phyloP scores from a whole-genome alignment of 2,329 filamentous ascomycete genomes.

The Fusarium austroafricanum region DNA sequence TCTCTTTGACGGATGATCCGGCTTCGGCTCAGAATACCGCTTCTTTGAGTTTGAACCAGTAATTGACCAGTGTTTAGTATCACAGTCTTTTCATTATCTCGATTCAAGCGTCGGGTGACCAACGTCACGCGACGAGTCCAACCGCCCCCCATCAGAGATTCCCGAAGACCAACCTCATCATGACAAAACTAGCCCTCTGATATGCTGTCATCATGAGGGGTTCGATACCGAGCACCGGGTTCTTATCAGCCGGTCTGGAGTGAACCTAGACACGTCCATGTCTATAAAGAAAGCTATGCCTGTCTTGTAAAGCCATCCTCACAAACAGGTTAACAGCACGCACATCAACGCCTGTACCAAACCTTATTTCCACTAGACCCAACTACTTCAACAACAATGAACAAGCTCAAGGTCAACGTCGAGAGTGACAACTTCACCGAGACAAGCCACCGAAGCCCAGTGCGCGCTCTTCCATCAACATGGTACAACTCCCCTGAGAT shows the following conservation, averaged over 20 bases:
- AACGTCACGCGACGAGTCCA: neutral
- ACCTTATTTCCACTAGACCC: neutral
- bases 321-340: neutral
- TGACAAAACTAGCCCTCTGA: neutral
- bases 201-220: neutral
- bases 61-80: neutral
- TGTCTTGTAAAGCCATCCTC: neutral
- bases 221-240: neutral
- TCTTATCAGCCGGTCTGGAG: neutral
- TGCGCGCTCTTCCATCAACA: constrained; percentile 58
- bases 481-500: constrained; percentile 65
- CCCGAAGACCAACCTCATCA: neutral
- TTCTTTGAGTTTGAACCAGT: neutral
- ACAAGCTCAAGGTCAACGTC: constrained; percentile 21
- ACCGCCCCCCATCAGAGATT: neutral
- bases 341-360: neutral
- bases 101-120: neutral
- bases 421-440: constrained; percentile 30
- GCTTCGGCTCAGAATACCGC: neutral
- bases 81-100: neutral
- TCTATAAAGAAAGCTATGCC: constrained; percentile 12
- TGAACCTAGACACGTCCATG: neutral
- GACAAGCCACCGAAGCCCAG: constrained; percentile 15
- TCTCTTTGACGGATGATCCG: neutral
- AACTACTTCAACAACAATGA: neutral